Conservation (phyloP, 179 eudicot species). For the Spergularia azorica region DNA sequence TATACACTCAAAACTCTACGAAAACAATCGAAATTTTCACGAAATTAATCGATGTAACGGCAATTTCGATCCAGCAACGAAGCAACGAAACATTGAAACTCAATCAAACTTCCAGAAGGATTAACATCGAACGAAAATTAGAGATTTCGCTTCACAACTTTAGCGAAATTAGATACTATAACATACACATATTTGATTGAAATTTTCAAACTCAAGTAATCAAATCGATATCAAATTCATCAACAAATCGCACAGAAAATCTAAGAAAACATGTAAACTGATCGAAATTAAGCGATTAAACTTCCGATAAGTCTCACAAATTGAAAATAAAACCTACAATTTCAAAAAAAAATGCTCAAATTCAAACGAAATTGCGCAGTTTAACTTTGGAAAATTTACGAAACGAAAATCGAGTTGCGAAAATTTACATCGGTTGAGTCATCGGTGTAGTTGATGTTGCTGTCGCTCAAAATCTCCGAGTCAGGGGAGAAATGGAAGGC, state of each 20-base stretch:
- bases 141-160: too few species aligned
- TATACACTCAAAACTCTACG: too few species aligned
- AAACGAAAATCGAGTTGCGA: background rate
- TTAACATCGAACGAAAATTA: too few species aligned
- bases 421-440: constrained; percentile 32
- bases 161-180: too few species aligned
- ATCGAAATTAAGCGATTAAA: background rate
- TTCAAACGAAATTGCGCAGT: background rate
- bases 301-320: background rate
- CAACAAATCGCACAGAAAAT: background rate
- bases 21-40: too few species aligned
- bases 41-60: background rate
- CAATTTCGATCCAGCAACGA: background rate
- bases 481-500: constrained; percentile 23
- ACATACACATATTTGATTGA: too few species aligned
- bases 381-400: background rate
- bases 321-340: background rate
- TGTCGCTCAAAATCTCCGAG: constrained; percentile 23
- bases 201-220: too few species aligned
- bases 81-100: too few species aligned
- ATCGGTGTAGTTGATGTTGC: constrained; percentile 5
- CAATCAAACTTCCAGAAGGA: too few species aligned
- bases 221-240: too few species aligned
- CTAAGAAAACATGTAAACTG: background rate
- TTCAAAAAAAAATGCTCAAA: background rate